Evolutionary conservation across 2,329 filamentous ascomycete species (phyloP).

Genomic region (Penicillium frequentans): DNA sequence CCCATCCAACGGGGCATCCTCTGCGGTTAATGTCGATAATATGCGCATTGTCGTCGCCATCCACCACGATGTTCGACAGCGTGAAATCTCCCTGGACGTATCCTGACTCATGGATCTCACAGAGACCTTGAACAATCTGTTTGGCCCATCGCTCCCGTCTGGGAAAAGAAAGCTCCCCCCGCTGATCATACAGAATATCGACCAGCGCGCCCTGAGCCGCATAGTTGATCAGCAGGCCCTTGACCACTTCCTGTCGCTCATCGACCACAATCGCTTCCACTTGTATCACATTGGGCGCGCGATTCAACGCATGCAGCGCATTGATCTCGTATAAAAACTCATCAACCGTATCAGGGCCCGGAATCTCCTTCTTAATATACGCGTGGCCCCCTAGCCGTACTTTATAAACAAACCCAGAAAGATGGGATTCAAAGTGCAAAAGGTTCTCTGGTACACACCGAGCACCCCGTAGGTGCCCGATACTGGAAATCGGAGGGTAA

Average conservation of each 20-base stretch:
- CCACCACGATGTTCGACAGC: constrained; percentile 93
- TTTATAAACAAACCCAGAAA: constrained; percentile 97
- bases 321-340: constrained; percentile 98
- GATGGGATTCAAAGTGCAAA: constrained; percentile 82
- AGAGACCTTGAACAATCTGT: constrained; percentile 85
- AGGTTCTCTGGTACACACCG: constrained; percentile 66
- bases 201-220: constrained; percentile 85
- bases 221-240: constrained; percentile 85
- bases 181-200: constrained; percentile 82
- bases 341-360: constrained; percentile 89
- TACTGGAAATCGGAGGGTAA: constrained; percentile 71
- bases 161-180: constrained; percentile 65
- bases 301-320: constrained; percentile 75
- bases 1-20: constrained; percentile 97
- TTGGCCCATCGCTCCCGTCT: constrained; percentile 82
- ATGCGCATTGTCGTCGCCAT: constrained; percentile 78
- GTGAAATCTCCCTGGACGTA: constrained; percentile 99
- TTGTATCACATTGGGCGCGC: constrained; percentile 74
- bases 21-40: constrained; percentile 98
- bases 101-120: constrained; percentile 91
- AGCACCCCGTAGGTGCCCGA: constrained; percentile 65
- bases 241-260: constrained; percentile 70
- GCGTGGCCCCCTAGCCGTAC: constrained; percentile 67
- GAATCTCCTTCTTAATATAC: constrained; percentile 97
- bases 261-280: constrained; percentile 89